These are phyloP conservation scores for Butyriboletus appendiculatus DNA, from an alignment of 1,284 basidiomycete genomes.

Conservation along the genomic window DNA sequence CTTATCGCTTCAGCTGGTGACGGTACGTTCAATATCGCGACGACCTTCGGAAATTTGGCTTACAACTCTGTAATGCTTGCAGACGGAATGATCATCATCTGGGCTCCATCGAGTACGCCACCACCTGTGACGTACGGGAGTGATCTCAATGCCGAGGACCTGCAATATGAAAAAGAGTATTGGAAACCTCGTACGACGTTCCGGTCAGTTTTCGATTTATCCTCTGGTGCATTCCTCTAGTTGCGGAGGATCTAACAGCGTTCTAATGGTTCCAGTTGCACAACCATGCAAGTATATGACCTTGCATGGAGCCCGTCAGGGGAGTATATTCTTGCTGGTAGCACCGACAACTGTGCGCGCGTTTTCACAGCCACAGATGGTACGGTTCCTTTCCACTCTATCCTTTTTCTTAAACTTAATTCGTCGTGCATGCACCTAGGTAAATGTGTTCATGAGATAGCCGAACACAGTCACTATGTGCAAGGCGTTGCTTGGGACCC, in stretches of 20 bases:
- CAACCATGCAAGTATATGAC: conserved; percentile 95
- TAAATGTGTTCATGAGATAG: conserved; percentile 80
- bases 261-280: conserved; percentile 50
- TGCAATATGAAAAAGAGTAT: conserved; percentile 90
- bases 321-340: conserved; percentile 91
- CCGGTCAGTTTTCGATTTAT: conserved; percentile 50
- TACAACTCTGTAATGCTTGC: conserved; percentile 9
- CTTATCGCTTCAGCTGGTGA: conserved; percentile 93
- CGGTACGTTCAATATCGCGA: conserved; percentile 54
- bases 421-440: conserved; percentile 43
- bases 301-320: conserved; percentile 96
- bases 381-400: conserved; percentile 32
- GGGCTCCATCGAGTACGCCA: conserved; percentile 82
- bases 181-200: conserved; percentile 94
- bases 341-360: conserved; percentile 93
- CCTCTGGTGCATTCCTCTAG: not conserved
- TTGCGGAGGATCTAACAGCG: conserved; percentile 3
- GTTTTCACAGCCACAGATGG: conserved; percentile 82
- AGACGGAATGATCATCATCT: conserved; percentile 98
- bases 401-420: conserved; percentile 4
- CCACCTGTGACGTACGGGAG: conserved; percentile 75
- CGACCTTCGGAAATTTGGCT: conserved; percentile 2
- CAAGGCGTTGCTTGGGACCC: conserved; percentile 98
- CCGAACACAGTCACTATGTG: conserved; percentile 92
- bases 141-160: conserved; percentile 72